Evolutionary conservation across 1,139 yeast genomes (phyloP).

Genomic region (Candida sp.): DNA sequence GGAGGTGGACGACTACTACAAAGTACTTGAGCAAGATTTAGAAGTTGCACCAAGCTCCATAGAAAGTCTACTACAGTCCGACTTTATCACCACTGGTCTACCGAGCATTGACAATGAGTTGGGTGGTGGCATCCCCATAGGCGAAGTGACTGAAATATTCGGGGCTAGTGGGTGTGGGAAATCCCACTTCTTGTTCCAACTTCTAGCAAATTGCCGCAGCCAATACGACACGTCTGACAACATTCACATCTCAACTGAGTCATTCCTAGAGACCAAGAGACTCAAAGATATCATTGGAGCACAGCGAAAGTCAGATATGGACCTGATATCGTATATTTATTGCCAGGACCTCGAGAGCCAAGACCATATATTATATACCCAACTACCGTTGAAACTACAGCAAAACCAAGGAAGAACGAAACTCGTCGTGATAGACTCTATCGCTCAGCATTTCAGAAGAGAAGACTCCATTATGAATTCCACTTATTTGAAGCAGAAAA

Average conservation of each 20-base stretch:
- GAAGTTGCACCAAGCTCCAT: constrained; percentile 3
- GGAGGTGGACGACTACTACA: constrained; percentile 47
- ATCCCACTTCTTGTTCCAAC: constrained; percentile 73
- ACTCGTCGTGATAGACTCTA: constrained; percentile 73
- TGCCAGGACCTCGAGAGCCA: constrained; percentile 74
- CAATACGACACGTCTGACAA: constrained; percentile 27
- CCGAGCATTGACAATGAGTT: constrained; percentile 55
- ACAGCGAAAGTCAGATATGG: constrained; percentile 25
- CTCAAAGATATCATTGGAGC: constrained; percentile 34
- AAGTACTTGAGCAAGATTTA: constrained; percentile 10
- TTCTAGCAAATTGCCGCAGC: constrained; percentile 38
- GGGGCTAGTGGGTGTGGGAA: constrained; percentile 91
- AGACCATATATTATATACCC: constrained; percentile 75
- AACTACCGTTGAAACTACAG: constrained; percentile 62
- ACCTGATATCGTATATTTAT: constrained; percentile 61
- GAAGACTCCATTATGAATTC: constrained; percentile 51
- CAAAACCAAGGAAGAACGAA: constrained; percentile 45
- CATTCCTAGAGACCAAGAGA: constrained; percentile 68
- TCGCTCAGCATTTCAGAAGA: constrained; percentile 84
- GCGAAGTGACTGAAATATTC: constrained; percentile 75
- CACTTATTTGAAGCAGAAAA: constrained; percentile 25
- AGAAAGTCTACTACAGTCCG: constrained; percentile 13
- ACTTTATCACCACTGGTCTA: constrained; percentile 62
- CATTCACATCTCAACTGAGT: constrained; percentile 79
- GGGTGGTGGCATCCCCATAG: constrained; percentile 71